Evolutionary conservation across 2,329 filamentous ascomycete genomes (phyloP).

Genomic region (Cladosporium sp.): DNA sequence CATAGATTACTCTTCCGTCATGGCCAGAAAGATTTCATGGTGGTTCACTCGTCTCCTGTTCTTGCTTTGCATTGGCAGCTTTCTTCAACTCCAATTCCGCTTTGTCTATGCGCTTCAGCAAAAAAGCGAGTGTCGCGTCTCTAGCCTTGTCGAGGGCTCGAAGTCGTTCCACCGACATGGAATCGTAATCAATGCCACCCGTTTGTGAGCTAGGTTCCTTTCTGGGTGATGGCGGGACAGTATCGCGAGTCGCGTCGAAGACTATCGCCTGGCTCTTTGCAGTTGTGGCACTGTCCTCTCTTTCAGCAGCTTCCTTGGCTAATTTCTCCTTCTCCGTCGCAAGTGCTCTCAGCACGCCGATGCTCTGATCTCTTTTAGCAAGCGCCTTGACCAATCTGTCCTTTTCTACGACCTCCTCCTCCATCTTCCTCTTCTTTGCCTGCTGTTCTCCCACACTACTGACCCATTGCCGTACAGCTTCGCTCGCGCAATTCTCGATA

Average conservation of each 20-base stretch:
- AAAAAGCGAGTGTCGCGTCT: slow-evolving; percentile 50
- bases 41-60: background rate
- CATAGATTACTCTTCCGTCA: too few species aligned
- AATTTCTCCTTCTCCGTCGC: slow-evolving; percentile 43
- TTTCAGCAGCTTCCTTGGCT: slow-evolving; percentile 24
- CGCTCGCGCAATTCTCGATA: slow-evolving; percentile 47
- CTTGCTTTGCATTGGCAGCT: background rate
- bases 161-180: slow-evolving; percentile 39
- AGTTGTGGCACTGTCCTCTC: background rate
- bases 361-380: slow-evolving; percentile 45
- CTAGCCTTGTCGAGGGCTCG: slow-evolving; percentile 45
- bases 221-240: background rate
- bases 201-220: background rate
- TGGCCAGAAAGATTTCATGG: background rate
- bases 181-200: slow-evolving; percentile 36
- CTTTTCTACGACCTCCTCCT: slow-evolving; percentile 28
- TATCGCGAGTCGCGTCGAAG: slow-evolving; percentile 7
- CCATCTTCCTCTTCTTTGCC: slow-evolving; percentile 31
- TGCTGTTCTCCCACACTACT: slow-evolving; percentile 27
- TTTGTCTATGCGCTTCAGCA: slow-evolving; percentile 51
- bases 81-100: slow-evolving; percentile 35
- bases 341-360: slow-evolving; percentile 43
- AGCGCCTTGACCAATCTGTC: slow-evolving; percentile 40
- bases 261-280: background rate
- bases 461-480: slow-evolving; percentile 43